Percentiles rank a stretch among this genome's conserved stretches.
These are phyloP conservation scores for Leptodermis oblonga DNA, from an alignment of 257 asterid genomes.

Conservation along the genomic window DNA sequence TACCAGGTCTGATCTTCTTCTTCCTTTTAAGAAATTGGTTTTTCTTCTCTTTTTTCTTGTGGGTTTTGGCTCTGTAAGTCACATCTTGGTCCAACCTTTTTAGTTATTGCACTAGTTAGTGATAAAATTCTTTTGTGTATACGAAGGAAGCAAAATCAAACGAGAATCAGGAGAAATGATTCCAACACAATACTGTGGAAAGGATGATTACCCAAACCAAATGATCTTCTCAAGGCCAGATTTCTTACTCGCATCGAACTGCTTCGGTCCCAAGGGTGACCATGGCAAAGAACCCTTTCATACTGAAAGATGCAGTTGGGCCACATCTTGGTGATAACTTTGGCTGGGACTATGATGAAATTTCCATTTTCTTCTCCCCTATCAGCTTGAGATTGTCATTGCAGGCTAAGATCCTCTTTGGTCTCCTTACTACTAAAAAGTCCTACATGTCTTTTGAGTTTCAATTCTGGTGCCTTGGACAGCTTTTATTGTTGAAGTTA, in stretches of 20 bases:
- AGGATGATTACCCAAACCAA: slow-evolving; percentile 29
- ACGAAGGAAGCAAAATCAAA: slow-evolving; percentile 45
- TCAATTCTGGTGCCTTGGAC: slow-evolving; percentile 14
- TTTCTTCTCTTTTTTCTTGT: background rate
- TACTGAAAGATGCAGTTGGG: slow-evolving; percentile 35
- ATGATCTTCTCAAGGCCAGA: slow-evolving; percentile 49
- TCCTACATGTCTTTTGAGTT: slow-evolving; percentile 1
- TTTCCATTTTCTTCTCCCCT: slow-evolving; percentile 17
- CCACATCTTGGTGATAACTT: slow-evolving; percentile 33
- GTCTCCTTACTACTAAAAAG: slow-evolving; percentile 10
- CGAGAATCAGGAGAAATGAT: slow-evolving; percentile 31
- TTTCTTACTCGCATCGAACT: slow-evolving; percentile 45
- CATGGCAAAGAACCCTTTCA: slow-evolving; percentile 23
- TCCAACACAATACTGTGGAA: slow-evolving; percentile 20
- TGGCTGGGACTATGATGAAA: slow-evolving; percentile 27
- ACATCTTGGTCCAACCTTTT: background rate
- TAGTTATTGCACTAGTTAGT: background rate
- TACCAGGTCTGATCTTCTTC: slow-evolving; percentile 40
- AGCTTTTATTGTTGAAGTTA: slow-evolving; percentile 10
- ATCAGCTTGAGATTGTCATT: slow-evolving; percentile 20
- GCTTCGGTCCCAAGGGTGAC: slow-evolving; percentile 32
- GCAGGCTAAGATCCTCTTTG: slow-evolving; percentile 1
- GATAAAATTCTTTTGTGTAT: slow-evolving; percentile 15
- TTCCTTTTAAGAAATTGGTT: too few relatives aligned
- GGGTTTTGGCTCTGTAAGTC: background rate